Evolutionary conservation across 768 basidiomycete species (phyloP), one percentile per base, ranked within the genome.

Genomic region (Boletus rubescentipes): DNA sequence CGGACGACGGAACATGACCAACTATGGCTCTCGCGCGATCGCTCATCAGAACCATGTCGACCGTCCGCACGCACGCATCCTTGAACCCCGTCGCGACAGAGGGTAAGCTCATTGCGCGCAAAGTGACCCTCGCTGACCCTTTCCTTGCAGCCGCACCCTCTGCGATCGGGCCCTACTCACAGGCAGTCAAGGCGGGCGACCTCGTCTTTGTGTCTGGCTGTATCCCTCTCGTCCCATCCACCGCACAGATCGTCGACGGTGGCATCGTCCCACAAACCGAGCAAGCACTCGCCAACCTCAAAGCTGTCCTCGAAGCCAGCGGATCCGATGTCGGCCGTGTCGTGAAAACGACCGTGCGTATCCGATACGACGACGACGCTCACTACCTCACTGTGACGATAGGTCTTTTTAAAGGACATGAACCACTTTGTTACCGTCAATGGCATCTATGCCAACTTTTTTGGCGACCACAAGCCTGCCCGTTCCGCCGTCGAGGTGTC

Each of bases 351-450:
- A 96, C 93, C 36, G 95, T 93, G 60, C 53, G 88, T 75, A 2
- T 4, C 10, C 16, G 9, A 34, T n/a, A 1, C 20, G 15, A 9
- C 12, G 3, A 9, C 15, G 20, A 21, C 31, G 14, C 38, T 26
- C 29, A 20, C 18, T 38, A 4, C 14, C 20, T 15, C 10, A 10
- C 20, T 21, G 26, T 2, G 18, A 12, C 16, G 23, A 44, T 32
- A 94, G 93, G 87, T 95, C 23, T 98, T 97, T 76, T 72, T 98
- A 68, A 93, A 96, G 71, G 76, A 82, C 57, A 95, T 98, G 92
- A 77, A 91, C 60, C 91, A 99, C 71, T 98, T 98, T 67, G 84
- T 66, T 4, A 74, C 79, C 37, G 84, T 97, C 63, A 98, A 98
- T 70, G 81, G 72, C 15, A 77, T 93, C 57, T 98, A 97, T 69